Base-by-base conservation (phyloP, 208 protist species). In the Kentomonas sorsogonicus region DNA sequence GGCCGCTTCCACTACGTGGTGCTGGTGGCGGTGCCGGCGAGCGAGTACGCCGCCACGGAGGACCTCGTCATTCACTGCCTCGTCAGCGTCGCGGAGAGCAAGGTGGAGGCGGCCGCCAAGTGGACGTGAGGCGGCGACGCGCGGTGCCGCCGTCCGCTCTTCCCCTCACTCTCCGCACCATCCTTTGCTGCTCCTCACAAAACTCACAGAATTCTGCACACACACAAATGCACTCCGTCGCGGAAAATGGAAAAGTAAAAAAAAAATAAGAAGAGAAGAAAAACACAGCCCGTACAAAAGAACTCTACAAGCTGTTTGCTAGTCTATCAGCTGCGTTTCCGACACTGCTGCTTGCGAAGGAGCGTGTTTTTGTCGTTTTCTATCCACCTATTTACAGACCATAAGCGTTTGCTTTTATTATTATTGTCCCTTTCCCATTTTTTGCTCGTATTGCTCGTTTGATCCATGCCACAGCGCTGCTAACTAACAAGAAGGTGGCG, bases 1-100 rank as follows among this genome's bases (percentile, higher is more conserved):
- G 51, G 69, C 23, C 72, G 76, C 23, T 88, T 89, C 44, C 85
- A 92, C 53, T 92, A 92, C 50, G 69, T 89, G 51, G 68, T 78
- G 9, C 70, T 89, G 5, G 80, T 87, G 13, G 85, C 81, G 3
- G 85, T 92, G 11, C 85, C 85, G 7, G 75, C 75, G 5, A 77
- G 77, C 5, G 85, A 92, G 73, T 92, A 83, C 54, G 66, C 54
- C 40, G 60, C 70, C 15, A 82, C 80, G 34, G 39, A 72, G 27
- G 80, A 89, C 31, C 69, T 92, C 23, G 55, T 92, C 36, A 74
- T 83, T 18, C 80, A 92, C 54, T 73, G 80, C 0, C 43, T 92
- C 15, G 60, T 81, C n/a, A 73, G 72, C 2, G 79, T 92, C 25
- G 78, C 83, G 5, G 79, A 91, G 54, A 77, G 77, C n/a, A 70